Conservation (phyloP, 1,139 yeast species). For the Suhomyces guaymorum region DNA sequence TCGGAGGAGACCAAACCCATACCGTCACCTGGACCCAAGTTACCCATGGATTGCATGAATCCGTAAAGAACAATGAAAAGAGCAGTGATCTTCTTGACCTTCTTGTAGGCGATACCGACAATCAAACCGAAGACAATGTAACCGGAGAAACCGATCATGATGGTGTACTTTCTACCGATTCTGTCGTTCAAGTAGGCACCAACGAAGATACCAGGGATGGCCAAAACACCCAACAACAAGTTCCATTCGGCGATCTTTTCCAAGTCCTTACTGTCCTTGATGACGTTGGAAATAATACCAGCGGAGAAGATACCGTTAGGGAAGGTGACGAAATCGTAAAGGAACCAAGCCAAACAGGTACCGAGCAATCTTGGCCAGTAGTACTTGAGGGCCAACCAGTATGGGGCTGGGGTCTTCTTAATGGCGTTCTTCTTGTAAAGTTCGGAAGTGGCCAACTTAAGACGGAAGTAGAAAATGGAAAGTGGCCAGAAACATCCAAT, state of each 20-base stretch:
- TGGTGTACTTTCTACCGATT: slow-evolving; percentile 58
- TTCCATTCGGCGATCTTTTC: slow-evolving; percentile 59
- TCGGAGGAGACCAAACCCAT: slow-evolving; percentile 71
- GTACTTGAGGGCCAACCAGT: slow-evolving; percentile 50
- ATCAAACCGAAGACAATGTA: slow-evolving; percentile 60
- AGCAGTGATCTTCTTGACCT: slow-evolving; percentile 50
- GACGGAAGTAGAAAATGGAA: slow-evolving; percentile 68
- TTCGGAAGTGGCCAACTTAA: slow-evolving; percentile 67
- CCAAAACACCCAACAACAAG: slow-evolving; percentile 50
- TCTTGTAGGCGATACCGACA: slow-evolving; percentile 56
- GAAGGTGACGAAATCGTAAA: slow-evolving; percentile 65
- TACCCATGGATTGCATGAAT: slow-evolving; percentile 59
- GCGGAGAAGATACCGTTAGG: slow-evolving; percentile 63
- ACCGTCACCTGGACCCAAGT: slow-evolving; percentile 77
- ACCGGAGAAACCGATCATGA: slow-evolving; percentile 59
- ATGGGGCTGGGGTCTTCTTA: slow-evolving; percentile 48
- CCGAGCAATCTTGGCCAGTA: slow-evolving; percentile 59
- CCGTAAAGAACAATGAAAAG: slow-evolving; percentile 61
- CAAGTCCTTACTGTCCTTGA: slow-evolving; percentile 37
- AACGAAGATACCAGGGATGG: slow-evolving; percentile 59
- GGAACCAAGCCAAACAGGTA: slow-evolving; percentile 62
- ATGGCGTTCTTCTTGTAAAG: slow-evolving; percentile 56
- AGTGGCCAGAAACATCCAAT: slow-evolving; percentile 77
- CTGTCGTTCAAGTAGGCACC: slow-evolving; percentile 57
- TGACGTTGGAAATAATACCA: slow-evolving; percentile 51